Evolutionary conservation across 768 basidiomycete genomes (phyloP), one percentile per base, ranked within the genome.

Genomic region (Terana coerulea): DNA sequence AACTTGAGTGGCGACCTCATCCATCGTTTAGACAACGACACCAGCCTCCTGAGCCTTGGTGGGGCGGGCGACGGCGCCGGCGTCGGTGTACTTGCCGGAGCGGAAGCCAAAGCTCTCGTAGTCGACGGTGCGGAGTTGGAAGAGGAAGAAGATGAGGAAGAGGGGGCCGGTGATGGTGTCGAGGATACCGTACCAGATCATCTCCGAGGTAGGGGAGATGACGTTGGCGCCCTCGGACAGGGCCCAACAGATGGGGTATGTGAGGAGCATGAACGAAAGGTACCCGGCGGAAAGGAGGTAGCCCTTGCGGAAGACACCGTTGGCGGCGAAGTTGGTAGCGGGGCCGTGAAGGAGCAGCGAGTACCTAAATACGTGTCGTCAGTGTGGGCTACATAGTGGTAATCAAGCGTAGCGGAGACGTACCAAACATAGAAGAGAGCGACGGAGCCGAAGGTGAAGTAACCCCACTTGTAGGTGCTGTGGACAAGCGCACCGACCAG

Each of bases 181-280:
- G 49, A 74, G 69, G 50, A 81, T 68, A 43, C 79, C 79, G 63
- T 80, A 80, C 61, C 71, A 75, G 51, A 79, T 67, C 76, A 80
- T 80, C 64, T 82, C 80, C 3, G 69, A 67, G 33, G 74, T 72
- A 22, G 75, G 70, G 4, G 72, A 58, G 59, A 83, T 82, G 49
- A 67, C 69, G 63, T 80, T 75, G 5, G 70, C 69, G 14, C 79
- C 79, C 49, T 81, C 80, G 22, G 72, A 71, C 26, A 78, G 67
- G 43, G 74, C 80, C 81, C 80, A 82, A 22, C 70, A 72, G 54
- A 83, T 74, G 9, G 81, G 77, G 67, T 82, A 82, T n/a, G 79
- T 56, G 51, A 76, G 49, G 76, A 78, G 81, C 57, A 82, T 68
- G 65, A 80, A 71, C n/a, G 73, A 68, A 53, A 83, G 68, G 66